These are phyloP conservation scores for Panicum miliaceum DNA, from an alignment of 176 grass and related monocot species.

Conservation along the genomic window DNA sequence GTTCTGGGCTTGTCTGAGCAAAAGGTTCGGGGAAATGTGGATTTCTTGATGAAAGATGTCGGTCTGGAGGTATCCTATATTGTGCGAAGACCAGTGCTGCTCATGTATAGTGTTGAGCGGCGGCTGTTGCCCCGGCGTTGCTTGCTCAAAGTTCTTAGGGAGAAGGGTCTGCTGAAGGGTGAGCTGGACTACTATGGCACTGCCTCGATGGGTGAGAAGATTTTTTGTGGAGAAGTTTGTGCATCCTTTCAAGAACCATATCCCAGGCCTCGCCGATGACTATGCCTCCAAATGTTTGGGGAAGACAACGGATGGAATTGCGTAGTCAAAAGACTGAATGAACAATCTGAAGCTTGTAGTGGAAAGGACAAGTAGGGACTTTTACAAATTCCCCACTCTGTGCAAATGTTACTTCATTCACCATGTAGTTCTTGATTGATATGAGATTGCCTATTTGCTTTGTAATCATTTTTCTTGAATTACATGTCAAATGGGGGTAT, in stretches of 20 bases:
- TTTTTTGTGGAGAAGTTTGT: conserved; percentile 49
- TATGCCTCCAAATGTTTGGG: conserved; percentile 26
- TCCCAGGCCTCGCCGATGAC: conserved; percentile 20
- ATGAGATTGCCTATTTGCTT: not conserved
- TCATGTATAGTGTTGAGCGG: conserved; percentile 52
- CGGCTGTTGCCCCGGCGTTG: conserved; percentile 48
- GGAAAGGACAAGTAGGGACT: not conserved
- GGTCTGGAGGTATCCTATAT: conserved; percentile 41
- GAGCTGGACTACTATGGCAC: conserved; percentile 16
- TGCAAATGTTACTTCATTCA: not conserved
- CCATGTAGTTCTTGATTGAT: not conserved
- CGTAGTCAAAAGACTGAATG: not conserved
- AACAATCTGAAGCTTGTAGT: not conserved
- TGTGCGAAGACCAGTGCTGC: conserved; percentile 28
- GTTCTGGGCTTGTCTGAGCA: not conserved
- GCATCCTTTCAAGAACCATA: conserved; percentile 16
- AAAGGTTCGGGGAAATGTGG: not conserved
- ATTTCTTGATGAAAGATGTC: conserved; percentile 33
- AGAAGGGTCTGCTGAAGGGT: conserved; percentile 28
- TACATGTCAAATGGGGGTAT: not conserved
- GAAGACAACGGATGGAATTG: conserved; percentile 4
- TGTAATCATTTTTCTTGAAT: not conserved
- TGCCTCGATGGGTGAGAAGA: not conserved
- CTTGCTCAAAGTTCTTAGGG: conserved; percentile 49
- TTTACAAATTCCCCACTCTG: not conserved